Evolutionary conservation across 495 filamentous ascomycete species (phyloP).

Genomic region (Penicillium pancosmium): DNA sequence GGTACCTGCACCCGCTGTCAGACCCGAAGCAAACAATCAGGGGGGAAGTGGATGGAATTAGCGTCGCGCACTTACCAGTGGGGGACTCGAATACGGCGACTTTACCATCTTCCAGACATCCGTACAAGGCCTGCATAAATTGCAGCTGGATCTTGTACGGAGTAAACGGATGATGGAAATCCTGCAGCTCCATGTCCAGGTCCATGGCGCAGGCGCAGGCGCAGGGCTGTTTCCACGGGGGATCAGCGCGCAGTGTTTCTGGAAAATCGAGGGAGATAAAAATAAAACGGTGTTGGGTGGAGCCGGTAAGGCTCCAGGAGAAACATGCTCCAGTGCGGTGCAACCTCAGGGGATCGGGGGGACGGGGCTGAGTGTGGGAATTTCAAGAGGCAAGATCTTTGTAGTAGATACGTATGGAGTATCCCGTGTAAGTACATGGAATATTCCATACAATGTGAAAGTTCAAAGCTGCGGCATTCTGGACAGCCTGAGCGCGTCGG

Average conservation of each 20-base stretch:
- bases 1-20: constrained; percentile 37
- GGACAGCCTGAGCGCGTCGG: no score
- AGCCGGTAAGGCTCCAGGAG: constrained; percentile 13
- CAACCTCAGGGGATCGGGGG: constrained; percentile 8
- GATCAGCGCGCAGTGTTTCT: constrained; percentile 12
- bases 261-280: constrained; percentile 23
- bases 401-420: no score
- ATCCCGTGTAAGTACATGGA: no score
- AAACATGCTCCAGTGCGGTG: constrained; percentile 10
- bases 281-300: constrained; percentile 22
- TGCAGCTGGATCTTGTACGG: constrained; percentile 89
- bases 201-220: no score
- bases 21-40: constrained; percentile 15
- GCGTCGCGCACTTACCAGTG: constrained; percentile 58
- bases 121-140: constrained; percentile 88
- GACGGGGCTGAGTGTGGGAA: neutral
- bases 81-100: constrained; percentile 94
- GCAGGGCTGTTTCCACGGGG: constrained; percentile 7
- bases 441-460: no score
- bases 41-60: neutral
- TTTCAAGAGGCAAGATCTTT: neutral
- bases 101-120: constrained; percentile 75
- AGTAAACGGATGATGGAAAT: constrained; percentile 91
- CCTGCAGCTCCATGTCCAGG: constrained; percentile 21
- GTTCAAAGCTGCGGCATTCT: no score